Base-by-base conservation (phyloP, 495 filamentous ascomycete species). In the Tetracladium setigerum region DNA sequence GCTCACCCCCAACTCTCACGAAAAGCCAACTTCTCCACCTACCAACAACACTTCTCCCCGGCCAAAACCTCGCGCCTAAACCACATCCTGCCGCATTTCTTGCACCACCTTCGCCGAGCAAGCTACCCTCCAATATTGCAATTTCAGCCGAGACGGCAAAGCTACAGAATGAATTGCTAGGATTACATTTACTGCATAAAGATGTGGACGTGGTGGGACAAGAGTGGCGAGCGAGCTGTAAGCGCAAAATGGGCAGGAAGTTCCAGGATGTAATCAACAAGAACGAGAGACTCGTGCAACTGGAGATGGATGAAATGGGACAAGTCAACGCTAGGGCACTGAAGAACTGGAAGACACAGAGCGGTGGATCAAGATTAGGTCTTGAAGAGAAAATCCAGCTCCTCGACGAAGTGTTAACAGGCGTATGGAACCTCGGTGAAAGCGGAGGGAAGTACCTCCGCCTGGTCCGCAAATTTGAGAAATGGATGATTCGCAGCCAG, bases 161-260 rank as follows among this genome's bases (percentile, higher is more conserved):
- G 16, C 56, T 87, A 24, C 85, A 89, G 57, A 79, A 81, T 0
- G 83, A 89, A 55, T 70, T 92, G 16, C 66, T 89, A 17, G 84
- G 88, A 57, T 65, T 90, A 5, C 78, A 80, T 57, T 67, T 90
- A 9, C 65, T 89, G 11, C 83, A 87, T 64, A 72, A 69, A 41
- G 61, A 62, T 38, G 69, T 70, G 13, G 46, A 50, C 7, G 44
- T 32, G 10, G 60, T 62, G 34, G 52, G 47, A 9, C 40, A 36
- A 9, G 58, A 67, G 38, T 82, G 76, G 76, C 61, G 64, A 40
- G 61, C 46, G 1, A 74, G 71, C 54, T 76, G 76, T 1, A 61
- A 65, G 40, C 24, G 49, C 30, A 64, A 61, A 30, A 57, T 79
- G 5, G 57, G 60, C 2, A 40, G 17, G 0, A 63, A 66, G 30